phyloP scores from a whole-genome alignment of 169 alveolate genomes.

The Hepatocystis sp. region DNA sequence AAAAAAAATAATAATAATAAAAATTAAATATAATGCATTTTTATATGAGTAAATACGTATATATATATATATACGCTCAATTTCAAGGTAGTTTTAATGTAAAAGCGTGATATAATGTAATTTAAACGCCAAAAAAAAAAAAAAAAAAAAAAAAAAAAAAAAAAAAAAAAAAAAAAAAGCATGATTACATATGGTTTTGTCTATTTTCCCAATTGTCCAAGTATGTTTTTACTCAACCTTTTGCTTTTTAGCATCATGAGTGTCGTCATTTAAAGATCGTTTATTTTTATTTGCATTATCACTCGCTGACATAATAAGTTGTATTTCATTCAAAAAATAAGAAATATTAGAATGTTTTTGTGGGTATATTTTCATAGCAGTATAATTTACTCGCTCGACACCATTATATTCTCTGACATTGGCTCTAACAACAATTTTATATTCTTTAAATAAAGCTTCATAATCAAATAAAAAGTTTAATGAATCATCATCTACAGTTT shows the following conservation, averaged over 20 bases:
- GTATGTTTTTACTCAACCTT: neutral
- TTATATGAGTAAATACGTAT: no score
- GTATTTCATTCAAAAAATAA: conserved; percentile 37
- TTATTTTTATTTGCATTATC: conserved; percentile 24
- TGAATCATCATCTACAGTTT: conserved; percentile 75
- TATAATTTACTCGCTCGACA: conserved; percentile 61
- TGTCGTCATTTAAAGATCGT: conserved; percentile 34
- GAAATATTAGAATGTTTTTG: conserved; percentile 57
- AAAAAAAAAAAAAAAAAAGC: no score
- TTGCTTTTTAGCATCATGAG: conserved; percentile 47
- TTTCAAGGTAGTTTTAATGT: no score
- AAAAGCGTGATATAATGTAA: no score
- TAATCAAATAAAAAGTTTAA: conserved; percentile 75
- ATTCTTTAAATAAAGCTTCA: conserved; percentile 77
- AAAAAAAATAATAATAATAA: no score
- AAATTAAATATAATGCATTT: no score
- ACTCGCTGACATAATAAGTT: conserved; percentile 20
- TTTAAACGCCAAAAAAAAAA: no score
- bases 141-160: no score
- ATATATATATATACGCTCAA: no score
- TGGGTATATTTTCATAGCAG: conserved; percentile 71
- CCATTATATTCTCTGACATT: conserved; percentile 54
- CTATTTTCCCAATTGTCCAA: neutral
- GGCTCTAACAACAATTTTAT: conserved; percentile 61
- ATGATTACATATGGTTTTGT: no score